Evolutionary conservation across 805 yeast genomes (phyloP).

Genomic region (Trichomonascus vanleenenianus): DNA sequence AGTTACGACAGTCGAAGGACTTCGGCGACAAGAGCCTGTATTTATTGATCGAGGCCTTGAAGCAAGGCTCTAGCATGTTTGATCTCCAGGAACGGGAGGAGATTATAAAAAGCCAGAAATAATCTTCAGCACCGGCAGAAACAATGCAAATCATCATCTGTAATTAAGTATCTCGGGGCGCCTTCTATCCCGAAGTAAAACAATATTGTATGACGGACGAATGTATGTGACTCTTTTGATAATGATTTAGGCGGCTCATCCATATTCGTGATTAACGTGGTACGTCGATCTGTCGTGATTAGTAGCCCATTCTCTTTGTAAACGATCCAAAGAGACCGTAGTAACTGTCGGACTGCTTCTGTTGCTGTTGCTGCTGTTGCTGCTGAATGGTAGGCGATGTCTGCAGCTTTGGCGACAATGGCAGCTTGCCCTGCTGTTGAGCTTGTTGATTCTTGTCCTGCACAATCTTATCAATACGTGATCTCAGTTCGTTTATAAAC

Average conservation of each 20-base stretch:
- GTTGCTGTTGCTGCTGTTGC: no score
- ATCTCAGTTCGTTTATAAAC: slow-evolving; percentile 18
- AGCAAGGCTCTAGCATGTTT: slow-evolving; percentile 32
- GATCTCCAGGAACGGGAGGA: slow-evolving; percentile 23
- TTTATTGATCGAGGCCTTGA: slow-evolving; percentile 29
- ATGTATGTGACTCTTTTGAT: no score
- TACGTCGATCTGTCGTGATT: no score
- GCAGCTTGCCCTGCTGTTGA: no score
- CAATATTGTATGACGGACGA: no score
- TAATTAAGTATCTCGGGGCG: no score
- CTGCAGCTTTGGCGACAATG: no score
- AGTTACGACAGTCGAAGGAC: slow-evolving; percentile 37
- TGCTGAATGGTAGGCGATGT: no score
- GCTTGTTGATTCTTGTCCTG: background rate
- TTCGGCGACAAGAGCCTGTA: slow-evolving; percentile 30
- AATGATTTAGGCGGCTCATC: no score
- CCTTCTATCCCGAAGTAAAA: no score
- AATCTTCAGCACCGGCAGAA: background rate
- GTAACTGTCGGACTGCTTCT: background rate
- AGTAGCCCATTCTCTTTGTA: slow-evolving; percentile 6
- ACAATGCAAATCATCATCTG: no score
- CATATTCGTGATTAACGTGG: no score
- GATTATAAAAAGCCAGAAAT: slow-evolving; percentile 1
- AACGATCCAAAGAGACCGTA: slow-evolving; percentile 5
- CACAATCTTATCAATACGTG: slow-evolving; percentile 13